Percentiles rank a stretch among this genome's conserved stretches.
Evolutionary conservation across 345 rosid species (phyloP).

Genomic region (Bretschneidera sinensis): DNA sequence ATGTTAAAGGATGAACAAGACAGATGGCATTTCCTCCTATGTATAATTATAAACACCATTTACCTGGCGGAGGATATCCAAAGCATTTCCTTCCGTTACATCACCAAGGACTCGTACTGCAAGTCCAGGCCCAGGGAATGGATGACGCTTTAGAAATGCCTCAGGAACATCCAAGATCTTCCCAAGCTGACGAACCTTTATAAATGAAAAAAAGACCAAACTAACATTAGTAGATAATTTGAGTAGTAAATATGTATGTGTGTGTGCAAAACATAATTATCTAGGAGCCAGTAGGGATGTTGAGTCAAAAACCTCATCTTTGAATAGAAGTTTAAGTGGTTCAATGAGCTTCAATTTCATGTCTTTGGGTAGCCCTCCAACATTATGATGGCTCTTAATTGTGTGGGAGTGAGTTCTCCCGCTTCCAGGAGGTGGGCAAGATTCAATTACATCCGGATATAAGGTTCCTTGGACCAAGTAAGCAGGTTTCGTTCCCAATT

Average conservation of each 20-base stretch:
- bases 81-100: slow-evolving; percentile 83
- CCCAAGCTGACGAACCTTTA: slow-evolving; percentile 89
- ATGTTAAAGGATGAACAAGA: neutral
- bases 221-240: neutral
- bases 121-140: slow-evolving; percentile 99
- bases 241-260: neutral
- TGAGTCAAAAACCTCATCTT: slow-evolving; percentile 70
- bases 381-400: slow-evolving; percentile 98
- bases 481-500: slow-evolving; percentile 71
- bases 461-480: slow-evolving; percentile 94
- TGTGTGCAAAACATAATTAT: neutral
- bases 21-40: neutral
- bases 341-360: slow-evolving; percentile 96
- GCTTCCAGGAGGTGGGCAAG: slow-evolving; percentile 97
- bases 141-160: slow-evolving; percentile 89
- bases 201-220: slow-evolving; percentile 8
- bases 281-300: neutral
- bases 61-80: slow-evolving; percentile 87
- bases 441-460: slow-evolving; percentile 95
- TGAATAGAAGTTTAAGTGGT: slow-evolving; percentile 92
- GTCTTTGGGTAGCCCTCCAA: slow-evolving; percentile 97
- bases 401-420: slow-evolving; percentile 93
- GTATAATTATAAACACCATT: slow-evolving; percentile 6
- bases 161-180: slow-evolving; percentile 76
- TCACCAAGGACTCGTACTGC: slow-evolving; percentile 95